Evolutionary conservation across 75 land plant species (phyloP).

Genomic region (Ceratopteris richardii): DNA sequence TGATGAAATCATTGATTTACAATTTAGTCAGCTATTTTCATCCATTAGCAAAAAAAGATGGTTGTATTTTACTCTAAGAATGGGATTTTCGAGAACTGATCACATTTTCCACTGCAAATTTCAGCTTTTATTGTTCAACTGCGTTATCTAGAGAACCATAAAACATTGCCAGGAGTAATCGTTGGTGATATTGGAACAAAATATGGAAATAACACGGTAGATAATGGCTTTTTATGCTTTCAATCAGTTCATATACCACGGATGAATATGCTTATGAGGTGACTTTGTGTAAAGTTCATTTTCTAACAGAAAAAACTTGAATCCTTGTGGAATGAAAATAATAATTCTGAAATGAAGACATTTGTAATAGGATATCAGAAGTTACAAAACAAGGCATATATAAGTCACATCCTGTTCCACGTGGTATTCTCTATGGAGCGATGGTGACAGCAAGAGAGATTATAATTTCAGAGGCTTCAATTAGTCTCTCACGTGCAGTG

Average conservation of each 20-base stretch:
- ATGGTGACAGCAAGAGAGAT: slow-evolving; percentile 22
- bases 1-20: too few species aligned
- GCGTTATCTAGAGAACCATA: slow-evolving; percentile 24
- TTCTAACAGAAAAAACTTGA: too few species aligned
- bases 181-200: slow-evolving; percentile 28
- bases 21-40: too few species aligned
- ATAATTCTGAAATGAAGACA: too few species aligned
- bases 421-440: slow-evolving; percentile 24
- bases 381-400: slow-evolving; percentile 27
- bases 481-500: slow-evolving; percentile 25
- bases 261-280: slow-evolving; percentile 28
- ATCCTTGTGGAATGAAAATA: too few species aligned
- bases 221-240: slow-evolving; percentile 20
- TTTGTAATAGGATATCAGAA: slow-evolving; percentile 15
- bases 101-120: not conserved
- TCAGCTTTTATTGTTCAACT: slow-evolving; percentile 28
- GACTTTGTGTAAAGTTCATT: not conserved
- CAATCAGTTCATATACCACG: slow-evolving; percentile 21
- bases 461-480: slow-evolving; percentile 20
- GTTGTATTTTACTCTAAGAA: not conserved
- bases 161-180: slow-evolving; percentile 17
- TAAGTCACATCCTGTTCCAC: slow-evolving; percentile 14
- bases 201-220: slow-evolving; percentile 27
- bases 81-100: not conserved
- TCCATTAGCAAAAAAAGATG: not conserved